Evolutionary conservation across 192 early-diverging fungal species (phyloP).

Genomic region (Gryganskiella cystojenkinii): DNA sequence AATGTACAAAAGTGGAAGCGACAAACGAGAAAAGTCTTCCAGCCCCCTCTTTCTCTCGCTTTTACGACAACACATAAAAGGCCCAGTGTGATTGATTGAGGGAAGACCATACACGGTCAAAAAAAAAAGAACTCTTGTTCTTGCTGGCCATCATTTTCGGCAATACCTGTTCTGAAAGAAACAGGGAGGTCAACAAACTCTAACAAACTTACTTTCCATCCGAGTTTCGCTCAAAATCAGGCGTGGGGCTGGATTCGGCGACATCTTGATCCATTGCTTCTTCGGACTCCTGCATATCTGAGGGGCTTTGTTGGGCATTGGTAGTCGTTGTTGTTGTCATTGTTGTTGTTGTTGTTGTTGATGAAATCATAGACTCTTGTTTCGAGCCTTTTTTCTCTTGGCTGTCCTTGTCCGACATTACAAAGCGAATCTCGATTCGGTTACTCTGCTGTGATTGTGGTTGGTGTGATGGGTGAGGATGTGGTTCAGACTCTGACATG

Average conservation of each 20-base stretch:
- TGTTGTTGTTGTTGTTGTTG: no score
- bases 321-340: not conserved
- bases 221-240: slow-evolving; percentile 42
- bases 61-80: no score
- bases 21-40: no score
- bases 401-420: slow-evolving; percentile 39
- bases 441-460: slow-evolving; percentile 4
- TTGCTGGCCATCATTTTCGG: not conserved
- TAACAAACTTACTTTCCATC: slow-evolving; percentile 49
- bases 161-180: no score
- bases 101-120: not conserved
- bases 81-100: no score
- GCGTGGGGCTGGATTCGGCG: slow-evolving; percentile 23
- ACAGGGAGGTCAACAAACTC: no score
- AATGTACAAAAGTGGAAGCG: no score
- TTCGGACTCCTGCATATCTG: slow-evolving; percentile 22
- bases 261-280: slow-evolving; percentile 24
- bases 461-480: not conserved
- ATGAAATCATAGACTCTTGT: no score
- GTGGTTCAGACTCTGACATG: not conserved
- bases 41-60: no score
- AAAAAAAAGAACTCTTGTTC: not conserved
- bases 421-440: slow-evolving; percentile 38
- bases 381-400: slow-evolving; percentile 13
- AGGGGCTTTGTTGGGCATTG: not conserved